Conservation (phyloP, 176 grass and related monocot genomes). For the Oropetium thomaeum region DNA sequence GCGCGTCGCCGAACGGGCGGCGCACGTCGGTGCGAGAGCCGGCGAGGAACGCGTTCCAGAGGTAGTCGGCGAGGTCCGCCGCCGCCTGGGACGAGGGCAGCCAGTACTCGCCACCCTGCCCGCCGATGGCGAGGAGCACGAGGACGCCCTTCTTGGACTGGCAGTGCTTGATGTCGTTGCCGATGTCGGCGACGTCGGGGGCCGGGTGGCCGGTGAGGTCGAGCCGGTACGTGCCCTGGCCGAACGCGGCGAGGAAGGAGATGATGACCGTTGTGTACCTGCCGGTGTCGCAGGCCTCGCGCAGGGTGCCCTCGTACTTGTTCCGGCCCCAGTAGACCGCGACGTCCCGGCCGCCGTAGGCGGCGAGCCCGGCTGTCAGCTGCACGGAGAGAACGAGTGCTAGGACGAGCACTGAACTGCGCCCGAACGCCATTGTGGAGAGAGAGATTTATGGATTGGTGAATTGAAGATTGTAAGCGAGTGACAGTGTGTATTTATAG, state of each 20-base stretch:
- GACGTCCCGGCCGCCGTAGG: background rate
- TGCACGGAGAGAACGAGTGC: background rate
- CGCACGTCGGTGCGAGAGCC: background rate
- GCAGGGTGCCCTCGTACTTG: background rate
- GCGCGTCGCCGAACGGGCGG: background rate
- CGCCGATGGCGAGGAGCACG: slow-evolving; percentile 15
- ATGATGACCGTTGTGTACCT: slow-evolving; percentile 13
- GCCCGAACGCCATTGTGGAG: background rate
- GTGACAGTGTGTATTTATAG: no score
- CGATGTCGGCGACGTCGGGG: background rate
- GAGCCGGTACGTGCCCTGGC: slow-evolving; percentile 4
- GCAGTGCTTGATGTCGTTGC: slow-evolving; percentile 20
- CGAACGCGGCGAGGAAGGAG: slow-evolving; percentile 19
- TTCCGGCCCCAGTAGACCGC: slow-evolving; percentile 19
- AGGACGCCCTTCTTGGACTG: background rate
- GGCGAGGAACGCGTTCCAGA: background rate
- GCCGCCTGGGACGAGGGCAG: background rate
- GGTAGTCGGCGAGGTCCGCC: background rate
- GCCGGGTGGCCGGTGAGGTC: background rate
- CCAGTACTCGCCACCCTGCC: background rate
- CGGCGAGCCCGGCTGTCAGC: background rate
- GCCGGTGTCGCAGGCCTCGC: slow-evolving; percentile 5
- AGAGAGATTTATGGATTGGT: background rate
- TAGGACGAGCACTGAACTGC: background rate
- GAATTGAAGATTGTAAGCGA: background rate